These are phyloP conservation scores for Nematodospora valgi DNA, from an alignment of 805 yeast species.

Conservation along the genomic window DNA sequence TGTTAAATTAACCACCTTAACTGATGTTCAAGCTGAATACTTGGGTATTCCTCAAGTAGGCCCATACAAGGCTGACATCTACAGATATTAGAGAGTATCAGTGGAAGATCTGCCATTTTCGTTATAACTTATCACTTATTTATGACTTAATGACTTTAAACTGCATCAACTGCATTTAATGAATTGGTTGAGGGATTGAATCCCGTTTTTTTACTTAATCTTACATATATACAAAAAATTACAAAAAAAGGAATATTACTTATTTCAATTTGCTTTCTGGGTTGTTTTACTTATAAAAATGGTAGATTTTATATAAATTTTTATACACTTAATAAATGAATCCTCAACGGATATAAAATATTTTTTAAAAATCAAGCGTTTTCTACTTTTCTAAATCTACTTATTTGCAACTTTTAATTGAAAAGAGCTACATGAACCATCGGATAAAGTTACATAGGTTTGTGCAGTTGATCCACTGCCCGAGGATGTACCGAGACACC, in stretches of 20 bases:
- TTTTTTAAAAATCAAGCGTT: neutral
- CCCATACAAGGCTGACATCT: constrained; percentile 97
- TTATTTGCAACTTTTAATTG: neutral
- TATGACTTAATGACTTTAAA: constrained; percentile 7
- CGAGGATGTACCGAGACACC: constrained; percentile 47
- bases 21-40: constrained; percentile 86
- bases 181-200: constrained; percentile 8
- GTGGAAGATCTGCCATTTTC: constrained; percentile 5
- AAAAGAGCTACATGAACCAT: constrained; percentile 14
- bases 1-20: constrained; percentile 76
- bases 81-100: constrained; percentile 95
- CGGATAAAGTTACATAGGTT: constrained; percentile 46
- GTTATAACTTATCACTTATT: constrained; percentile 6
- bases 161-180: constrained; percentile 46
- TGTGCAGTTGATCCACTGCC: constrained; percentile 41
- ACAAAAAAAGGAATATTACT: constrained; percentile 2
- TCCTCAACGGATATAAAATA: constrained; percentile 37
- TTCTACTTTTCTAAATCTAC: neutral
- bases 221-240: constrained; percentile 4
- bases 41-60: constrained; percentile 88
- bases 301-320: constrained; percentile 23
- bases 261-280: constrained; percentile 7
- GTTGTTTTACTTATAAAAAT: constrained; percentile 13
- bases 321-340: constrained; percentile 24
- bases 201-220: neutral